Evolutionary conservation across 2,329 filamentous ascomycete species (phyloP), one percentile per base, ranked within the genome.

Genomic region (Neopestalotiopsis sp.): DNA sequence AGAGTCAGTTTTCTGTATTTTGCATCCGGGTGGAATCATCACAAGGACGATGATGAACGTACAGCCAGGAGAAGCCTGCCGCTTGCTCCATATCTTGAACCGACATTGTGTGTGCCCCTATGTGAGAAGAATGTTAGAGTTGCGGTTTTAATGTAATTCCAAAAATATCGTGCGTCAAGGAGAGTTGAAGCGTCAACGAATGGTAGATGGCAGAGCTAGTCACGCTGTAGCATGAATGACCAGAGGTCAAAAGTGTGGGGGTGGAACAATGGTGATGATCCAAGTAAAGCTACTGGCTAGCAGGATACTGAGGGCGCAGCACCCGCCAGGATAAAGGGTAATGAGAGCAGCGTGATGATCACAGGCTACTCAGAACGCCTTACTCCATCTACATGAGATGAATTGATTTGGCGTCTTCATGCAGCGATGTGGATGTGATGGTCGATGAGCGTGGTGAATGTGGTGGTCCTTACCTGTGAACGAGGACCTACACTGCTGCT

Each of bases 11-110:
- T 7, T 38, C 34, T 7, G 34, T 38, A 38, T 7, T 38, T 10
- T 7, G 6, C 4, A 38, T 28, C 34, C 10, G 34, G 10, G 34
- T 7, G 57, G 58, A 30, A 12, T 34, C 2, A 49, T 7, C 60
- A n/a, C 17, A 32, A 17, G n/a, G 30, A 3, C 13, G 17, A 14
- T 6, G 24, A 49, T 24, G 45, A 10, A 66, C 64, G 20, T 58
- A 66, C 45, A 57, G 64, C 65, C 66, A 68, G 30, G 66, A 68
- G 49, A 68, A 68, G 24, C 57, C 57, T 6, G 57, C 57, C 10
- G 57, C 57, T 28, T 59, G 57, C 57, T 59, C 57, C 57, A 34
- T 59, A 24, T 59, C 57, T 34, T 59, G 57, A n/a, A 59, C 30
- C 24, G 57, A 59, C 57, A 59, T 59, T 14, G 12, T 59, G 24